Evolutionary conservation across 768 basidiomycete species (phyloP).

Genomic region (Suillus bovinus): DNA sequence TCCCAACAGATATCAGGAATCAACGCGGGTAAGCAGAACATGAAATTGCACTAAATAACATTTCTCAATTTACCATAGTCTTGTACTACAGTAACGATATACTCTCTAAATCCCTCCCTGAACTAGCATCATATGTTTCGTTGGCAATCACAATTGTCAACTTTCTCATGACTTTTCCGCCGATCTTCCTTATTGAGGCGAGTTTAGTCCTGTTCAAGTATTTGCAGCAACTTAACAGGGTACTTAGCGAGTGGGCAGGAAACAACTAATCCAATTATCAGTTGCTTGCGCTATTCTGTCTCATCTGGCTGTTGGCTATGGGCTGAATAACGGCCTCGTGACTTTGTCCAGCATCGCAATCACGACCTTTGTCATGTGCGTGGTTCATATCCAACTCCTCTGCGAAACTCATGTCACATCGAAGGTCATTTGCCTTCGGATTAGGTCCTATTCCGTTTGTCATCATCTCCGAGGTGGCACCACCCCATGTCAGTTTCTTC

Average conservation of each 20-base stretch:
- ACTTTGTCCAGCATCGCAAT: constrained; percentile 73
- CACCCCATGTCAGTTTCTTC: constrained; percentile 58
- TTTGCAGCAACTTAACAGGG: constrained; percentile 2
- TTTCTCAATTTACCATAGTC: constrained; percentile 43
- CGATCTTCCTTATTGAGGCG: constrained; percentile 86
- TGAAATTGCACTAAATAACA: not conserved
- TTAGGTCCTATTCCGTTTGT: constrained; percentile 93
- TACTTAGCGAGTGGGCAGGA: constrained; percentile 69
- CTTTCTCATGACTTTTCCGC: constrained; percentile 72
- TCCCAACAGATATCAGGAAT: constrained; percentile 83
- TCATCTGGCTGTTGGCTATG: constrained; percentile 66
- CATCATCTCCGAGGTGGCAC: constrained; percentile 88
- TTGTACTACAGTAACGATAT: constrained; percentile 93
- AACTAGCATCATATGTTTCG: constrained; percentile 79
- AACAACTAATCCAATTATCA: constrained; percentile 65
- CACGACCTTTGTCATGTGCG: constrained; percentile 76
- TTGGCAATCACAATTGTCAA: constrained; percentile 85
- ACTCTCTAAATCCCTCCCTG: constrained; percentile 75
- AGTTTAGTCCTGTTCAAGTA: constrained; percentile 10
- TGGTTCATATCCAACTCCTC: not conserved
- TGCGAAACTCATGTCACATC: constrained; percentile 7
- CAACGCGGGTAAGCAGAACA: constrained; percentile 58
- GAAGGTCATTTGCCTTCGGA: constrained; percentile 84
- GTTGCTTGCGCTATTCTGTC: constrained; percentile 65
- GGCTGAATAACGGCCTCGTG: constrained; percentile 61